Conservation (phyloP, 148 eudicot genomes). For the Mesembryanthemum crystallinum region DNA sequence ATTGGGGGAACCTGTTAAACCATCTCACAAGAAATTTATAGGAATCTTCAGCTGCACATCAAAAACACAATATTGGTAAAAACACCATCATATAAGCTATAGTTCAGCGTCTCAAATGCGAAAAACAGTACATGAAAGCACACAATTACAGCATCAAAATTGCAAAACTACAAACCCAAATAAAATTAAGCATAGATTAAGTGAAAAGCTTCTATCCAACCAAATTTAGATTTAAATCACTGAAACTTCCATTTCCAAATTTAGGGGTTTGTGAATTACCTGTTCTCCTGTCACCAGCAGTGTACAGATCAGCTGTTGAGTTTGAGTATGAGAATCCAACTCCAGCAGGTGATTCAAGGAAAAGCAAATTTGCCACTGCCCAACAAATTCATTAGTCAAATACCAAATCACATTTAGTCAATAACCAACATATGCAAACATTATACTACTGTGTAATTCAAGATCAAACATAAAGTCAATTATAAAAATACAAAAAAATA, state of each 20-base stretch:
- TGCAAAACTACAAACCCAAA: not conserved
- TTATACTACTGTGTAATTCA: not conserved
- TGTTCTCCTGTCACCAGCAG: slow-evolving; percentile 68
- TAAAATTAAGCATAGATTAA: too few species aligned
- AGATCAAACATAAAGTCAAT: too few species aligned
- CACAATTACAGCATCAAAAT: not conserved
- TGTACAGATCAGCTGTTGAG: slow-evolving; percentile 66
- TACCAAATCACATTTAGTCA: not conserved
- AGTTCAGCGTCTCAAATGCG: too few species aligned
- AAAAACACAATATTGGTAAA: slow-evolving; percentile 10
- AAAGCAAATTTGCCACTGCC: slow-evolving; percentile 90
- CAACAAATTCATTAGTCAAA: slow-evolving; percentile 20
- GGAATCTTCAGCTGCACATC: slow-evolving; percentile 73
- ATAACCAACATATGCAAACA: not conserved
- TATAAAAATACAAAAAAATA: not conserved
- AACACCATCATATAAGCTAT: too few species aligned
- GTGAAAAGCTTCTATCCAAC: too few species aligned
- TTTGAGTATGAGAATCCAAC: slow-evolving; percentile 90
- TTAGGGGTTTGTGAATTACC: slow-evolving; percentile 35
- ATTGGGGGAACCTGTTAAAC: slow-evolving; percentile 90
- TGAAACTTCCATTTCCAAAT: not conserved
- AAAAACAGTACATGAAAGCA: not conserved
- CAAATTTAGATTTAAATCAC: too few species aligned
- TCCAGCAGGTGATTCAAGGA: slow-evolving; percentile 94
- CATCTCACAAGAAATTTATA: slow-evolving; percentile 69